These are phyloP conservation scores for Oryza australiensis DNA, from an alignment of 176 grass and related monocot genomes.

Conservation along the genomic window DNA sequence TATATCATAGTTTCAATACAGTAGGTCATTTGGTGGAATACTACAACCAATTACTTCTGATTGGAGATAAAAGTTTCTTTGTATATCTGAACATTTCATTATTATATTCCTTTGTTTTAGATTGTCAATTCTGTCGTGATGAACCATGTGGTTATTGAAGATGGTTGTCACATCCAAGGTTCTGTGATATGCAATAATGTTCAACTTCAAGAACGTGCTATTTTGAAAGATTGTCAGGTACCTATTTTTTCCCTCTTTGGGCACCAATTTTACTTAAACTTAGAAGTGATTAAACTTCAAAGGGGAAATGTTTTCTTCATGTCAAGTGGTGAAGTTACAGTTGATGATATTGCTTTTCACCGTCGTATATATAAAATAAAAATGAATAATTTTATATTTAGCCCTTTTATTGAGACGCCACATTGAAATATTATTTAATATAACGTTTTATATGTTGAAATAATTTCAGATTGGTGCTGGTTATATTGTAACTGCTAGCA, in stretches of 20 bases:
- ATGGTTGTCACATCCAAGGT: slow-evolving; percentile 91
- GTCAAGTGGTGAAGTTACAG: background rate
- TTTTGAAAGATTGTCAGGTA: slow-evolving; percentile 98
- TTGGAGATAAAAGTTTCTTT: background rate
- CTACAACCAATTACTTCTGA: background rate
- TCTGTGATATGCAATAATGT: slow-evolving; percentile 94
- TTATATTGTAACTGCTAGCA: slow-evolving; percentile 81
- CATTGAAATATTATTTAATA: background rate
- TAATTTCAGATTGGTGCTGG: slow-evolving; percentile 74
- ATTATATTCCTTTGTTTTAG: slow-evolving; percentile 38
- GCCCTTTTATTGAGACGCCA: background rate
- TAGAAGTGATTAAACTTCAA: background rate
- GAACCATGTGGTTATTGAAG: slow-evolving; percentile 96
- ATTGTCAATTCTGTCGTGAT: slow-evolving; percentile 96
- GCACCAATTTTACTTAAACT: background rate
- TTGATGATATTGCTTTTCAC: slow-evolving; percentile 1
- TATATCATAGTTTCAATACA: background rate
- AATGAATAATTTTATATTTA: background rate
- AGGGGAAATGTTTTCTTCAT: background rate
- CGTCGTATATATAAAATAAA: background rate
- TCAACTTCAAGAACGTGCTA: slow-evolving; percentile 90
- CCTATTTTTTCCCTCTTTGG: background rate
- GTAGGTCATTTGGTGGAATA: background rate
- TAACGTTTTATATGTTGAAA: background rate
- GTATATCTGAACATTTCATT: background rate